These are phyloP conservation scores for Hagleromyces aurorensis DNA, from an alignment of 805 yeast genomes.

Conservation along the genomic window DNA sequence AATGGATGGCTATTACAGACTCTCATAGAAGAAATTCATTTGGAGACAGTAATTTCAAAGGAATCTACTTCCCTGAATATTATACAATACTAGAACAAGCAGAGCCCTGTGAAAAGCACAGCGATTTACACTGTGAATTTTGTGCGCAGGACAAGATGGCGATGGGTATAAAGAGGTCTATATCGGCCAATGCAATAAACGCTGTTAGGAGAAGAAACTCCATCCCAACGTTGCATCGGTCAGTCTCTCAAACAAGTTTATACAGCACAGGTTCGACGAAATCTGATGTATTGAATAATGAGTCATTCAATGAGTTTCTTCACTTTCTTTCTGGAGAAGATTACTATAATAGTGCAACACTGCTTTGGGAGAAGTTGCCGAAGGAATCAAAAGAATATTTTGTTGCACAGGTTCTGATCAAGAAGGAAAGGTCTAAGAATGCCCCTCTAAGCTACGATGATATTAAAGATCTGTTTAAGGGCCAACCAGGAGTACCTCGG, in stretches of 20 bases:
- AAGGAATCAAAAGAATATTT: constrained; percentile 8
- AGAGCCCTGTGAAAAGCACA: too few species aligned
- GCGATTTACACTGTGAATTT: too few species aligned
- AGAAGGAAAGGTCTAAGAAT: constrained; percentile 2
- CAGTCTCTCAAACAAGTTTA: constrained; percentile 11
- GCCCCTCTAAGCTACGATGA: constrained; percentile 2
- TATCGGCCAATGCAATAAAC: constrained; percentile 11
- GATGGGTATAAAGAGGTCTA: constrained; percentile 9
- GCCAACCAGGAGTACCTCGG: constrained; percentile 3
- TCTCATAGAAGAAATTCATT: too few species aligned
- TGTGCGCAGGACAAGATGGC: constrained; percentile 2
- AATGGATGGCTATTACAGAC: too few species aligned
- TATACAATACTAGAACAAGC: too few species aligned
- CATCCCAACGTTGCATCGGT: constrained; percentile 5
- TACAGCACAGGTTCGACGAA: constrained; percentile 7
- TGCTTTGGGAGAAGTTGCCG: constrained; percentile 10
- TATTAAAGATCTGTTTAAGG: constrained; percentile 4
- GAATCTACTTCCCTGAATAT: too few species aligned
- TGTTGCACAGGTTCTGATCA: constrained; percentile 4
- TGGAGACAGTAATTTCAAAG: too few species aligned
- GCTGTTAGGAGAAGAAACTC: constrained; percentile 5
- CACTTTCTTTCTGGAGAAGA: constrained; percentile 3
- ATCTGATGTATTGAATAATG: constrained; percentile 2
- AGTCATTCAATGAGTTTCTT: constrained; percentile 9
- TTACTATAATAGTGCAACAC: constrained; percentile 2